These are phyloP conservation scores for Candida fluviatilis DNA, from an alignment of 805 yeast species.

Conservation along the genomic window DNA sequence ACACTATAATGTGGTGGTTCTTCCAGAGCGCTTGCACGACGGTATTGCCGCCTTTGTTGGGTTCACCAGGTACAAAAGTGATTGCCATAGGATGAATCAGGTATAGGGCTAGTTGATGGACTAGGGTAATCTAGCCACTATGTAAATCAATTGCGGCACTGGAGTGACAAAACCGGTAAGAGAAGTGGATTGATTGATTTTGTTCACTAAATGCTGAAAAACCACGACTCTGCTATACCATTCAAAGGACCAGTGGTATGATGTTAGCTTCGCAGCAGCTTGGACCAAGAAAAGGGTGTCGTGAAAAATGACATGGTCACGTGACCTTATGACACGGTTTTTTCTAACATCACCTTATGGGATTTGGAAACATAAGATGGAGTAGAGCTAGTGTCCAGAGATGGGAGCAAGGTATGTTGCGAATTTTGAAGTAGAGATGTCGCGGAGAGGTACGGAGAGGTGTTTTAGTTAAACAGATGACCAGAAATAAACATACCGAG, in stretches of 20 bases:
- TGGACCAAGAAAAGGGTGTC: too few species aligned
- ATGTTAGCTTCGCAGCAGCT: too few species aligned
- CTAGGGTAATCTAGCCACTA: background rate
- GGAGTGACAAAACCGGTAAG: too few species aligned
- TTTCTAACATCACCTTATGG: too few species aligned
- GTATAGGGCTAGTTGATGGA: constrained; percentile 1
- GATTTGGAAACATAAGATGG: too few species aligned
- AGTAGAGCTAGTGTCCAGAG: too few species aligned
- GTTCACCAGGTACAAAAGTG: constrained; percentile 82
- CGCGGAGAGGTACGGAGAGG: too few species aligned
- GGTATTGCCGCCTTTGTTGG: constrained; percentile 53
- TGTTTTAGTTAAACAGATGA: too few species aligned
- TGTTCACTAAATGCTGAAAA: background rate
- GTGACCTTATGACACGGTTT: background rate
- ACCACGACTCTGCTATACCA: background rate
- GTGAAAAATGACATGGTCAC: background rate
- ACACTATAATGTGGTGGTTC: constrained; percentile 57
- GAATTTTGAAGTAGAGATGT: too few species aligned
- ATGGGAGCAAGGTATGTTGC: constrained; percentile 56
- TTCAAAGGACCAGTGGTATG: constrained; percentile 1
- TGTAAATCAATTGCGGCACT: background rate
- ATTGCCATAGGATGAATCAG: constrained; percentile 43
- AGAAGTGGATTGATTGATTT: too few species aligned
- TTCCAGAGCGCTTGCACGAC: constrained; percentile 65
- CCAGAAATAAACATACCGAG: too few species aligned